Evolutionary conservation across 768 basidiomycete genomes (phyloP), one percentile per base, ranked within the genome.

Genomic region (Chlorophyllum brunneum): DNA sequence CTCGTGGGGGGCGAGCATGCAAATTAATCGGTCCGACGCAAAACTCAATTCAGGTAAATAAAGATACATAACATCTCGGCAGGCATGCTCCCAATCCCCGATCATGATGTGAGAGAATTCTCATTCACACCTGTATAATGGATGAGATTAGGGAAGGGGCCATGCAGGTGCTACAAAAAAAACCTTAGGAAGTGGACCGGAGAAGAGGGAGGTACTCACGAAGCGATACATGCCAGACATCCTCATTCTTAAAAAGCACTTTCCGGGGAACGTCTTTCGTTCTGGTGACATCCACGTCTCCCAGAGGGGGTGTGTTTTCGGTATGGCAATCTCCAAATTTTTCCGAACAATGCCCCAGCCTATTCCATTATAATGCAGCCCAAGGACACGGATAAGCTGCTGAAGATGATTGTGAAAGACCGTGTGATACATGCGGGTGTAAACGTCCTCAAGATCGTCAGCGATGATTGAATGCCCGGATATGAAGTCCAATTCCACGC

Each of bases 371-470:
- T 81, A 78, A 60, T 83, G 81, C 13, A 83, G 65, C 9, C 70
- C 79, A 49, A 83, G 73, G 4, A 83, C 74, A 2, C 81, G 75
- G 50, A 81, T 77, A 37, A 82, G 73, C 54, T 78, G 80, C 58
- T 83, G 81, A 24, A 83, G 66, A 45, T 83, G 80, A 55, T 81
- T 82, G 64, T 81, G 79, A 47, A 82, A 71, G 54, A 78, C 68
- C 2, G 79, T 76, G 66, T 82, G 80, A 57, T 81, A 81, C 73
- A 79, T 77, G 47, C 77, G 70, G 31, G 70, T 75, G 57, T 81
- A 80, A 34, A 81, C 80, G 29, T 80, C 80, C 42, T 81, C 77
- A 30, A 79, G 63, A 30, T 75, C 75, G 2, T 69, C 59, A 7
- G 78, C 77, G 26, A 79, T 70, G 52, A 81, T 77, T 22, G 76